Evolutionary conservation across 1,284 basidiomycete species (phyloP).

Genomic region (Boletus albobrunnescens): DNA sequence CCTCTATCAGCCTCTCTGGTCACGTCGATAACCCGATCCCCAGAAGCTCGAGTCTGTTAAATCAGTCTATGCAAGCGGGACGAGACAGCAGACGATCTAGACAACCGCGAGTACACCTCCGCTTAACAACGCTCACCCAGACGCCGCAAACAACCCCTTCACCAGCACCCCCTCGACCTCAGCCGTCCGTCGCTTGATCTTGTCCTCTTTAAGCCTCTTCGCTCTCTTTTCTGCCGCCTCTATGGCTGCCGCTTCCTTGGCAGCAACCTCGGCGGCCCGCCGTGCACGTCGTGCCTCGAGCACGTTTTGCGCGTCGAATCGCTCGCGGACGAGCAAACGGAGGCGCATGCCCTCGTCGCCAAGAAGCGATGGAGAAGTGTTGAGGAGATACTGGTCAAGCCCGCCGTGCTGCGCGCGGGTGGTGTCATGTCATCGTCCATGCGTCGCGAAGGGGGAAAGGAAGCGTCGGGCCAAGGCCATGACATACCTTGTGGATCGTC

Average conservation of each 20-base stretch:
- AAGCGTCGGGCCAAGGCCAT: no score
- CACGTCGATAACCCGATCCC: neutral
- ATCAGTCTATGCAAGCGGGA: constrained; percentile 5
- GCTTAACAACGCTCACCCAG: neutral
- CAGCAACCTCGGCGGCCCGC: constrained; percentile 18
- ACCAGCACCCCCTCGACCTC: constrained; percentile 13
- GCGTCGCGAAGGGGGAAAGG: neutral
- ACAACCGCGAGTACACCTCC: neutral
- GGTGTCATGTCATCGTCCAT: neutral
- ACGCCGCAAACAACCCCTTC: constrained; percentile 20
- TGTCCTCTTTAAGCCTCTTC: constrained; percentile 10
- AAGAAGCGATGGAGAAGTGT: constrained; percentile 59
- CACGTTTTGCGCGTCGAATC: constrained; percentile 28
- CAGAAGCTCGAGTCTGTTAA: neutral
- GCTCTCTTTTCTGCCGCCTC: constrained; percentile 14
- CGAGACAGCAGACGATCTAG: neutral
- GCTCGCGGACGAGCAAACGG: constrained; percentile 54
- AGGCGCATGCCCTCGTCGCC: constrained; percentile 75
- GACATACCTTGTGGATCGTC: constrained; percentile 78
- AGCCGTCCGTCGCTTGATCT: constrained; percentile 3
- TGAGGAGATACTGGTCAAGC: constrained; percentile 74
- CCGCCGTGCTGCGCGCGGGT: constrained; percentile 47
- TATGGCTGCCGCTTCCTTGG: constrained; percentile 13
- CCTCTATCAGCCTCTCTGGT: neutral
- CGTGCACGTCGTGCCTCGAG: constrained; percentile 19